phyloP scores from a whole-genome alignment of 257 asterid species.

The Rauvolfia tetraphylla region DNA sequence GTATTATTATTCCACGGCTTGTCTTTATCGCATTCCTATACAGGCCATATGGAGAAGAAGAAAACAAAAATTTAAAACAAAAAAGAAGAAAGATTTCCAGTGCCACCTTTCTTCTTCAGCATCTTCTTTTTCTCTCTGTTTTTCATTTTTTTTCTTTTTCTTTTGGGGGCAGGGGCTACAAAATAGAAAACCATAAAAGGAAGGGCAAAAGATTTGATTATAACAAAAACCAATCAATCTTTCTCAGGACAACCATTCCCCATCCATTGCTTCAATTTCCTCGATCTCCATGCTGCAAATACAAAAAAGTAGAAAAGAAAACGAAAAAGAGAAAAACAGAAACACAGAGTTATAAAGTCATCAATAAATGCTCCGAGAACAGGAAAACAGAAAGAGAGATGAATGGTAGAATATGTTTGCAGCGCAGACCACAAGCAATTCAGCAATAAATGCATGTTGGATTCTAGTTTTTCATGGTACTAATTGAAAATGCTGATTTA shows the following conservation, averaged over 20 bases:
- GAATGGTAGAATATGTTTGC: neutral
- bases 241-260: slow-evolving; percentile 79
- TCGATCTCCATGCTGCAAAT: slow-evolving; percentile 87
- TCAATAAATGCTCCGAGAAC: neutral
- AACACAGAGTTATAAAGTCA: slow-evolving; percentile 10
- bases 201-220: slow-evolving; percentile 46
- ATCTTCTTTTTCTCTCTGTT: neutral
- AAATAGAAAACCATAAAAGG: slow-evolving; percentile 7
- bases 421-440: neutral
- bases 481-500: neutral
- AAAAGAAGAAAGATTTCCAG: neutral
- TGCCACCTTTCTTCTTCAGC: neutral
- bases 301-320: slow-evolving; percentile 11
- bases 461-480: neutral
- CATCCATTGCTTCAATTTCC: slow-evolving; percentile 89
- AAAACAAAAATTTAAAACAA: neutral
- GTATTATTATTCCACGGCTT: slow-evolving; percentile 18
- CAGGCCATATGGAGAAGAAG: slow-evolving; percentile 1
- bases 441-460: neutral
- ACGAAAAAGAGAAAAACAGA: neutral
- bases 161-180: neutral
- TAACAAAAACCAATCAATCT: slow-evolving; percentile 42
- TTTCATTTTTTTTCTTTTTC: neutral
- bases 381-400: neutral
- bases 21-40: neutral